Base-by-base conservation (phyloP, 2,329 filamentous ascomycete genomes). In the Peltaster fructicola region DNA sequence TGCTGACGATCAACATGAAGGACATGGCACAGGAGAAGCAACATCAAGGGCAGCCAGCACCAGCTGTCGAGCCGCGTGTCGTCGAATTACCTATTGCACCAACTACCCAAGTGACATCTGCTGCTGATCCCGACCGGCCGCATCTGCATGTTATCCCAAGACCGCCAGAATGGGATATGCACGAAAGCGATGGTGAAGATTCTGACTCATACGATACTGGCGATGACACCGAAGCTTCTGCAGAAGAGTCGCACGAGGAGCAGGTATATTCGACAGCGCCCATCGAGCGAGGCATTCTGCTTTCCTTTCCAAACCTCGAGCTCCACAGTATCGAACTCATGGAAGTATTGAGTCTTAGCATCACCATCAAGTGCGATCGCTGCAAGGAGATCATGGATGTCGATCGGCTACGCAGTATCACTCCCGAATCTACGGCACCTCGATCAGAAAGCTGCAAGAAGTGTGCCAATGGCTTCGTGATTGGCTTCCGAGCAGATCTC, bases 251-350 rank as follows among this genome's bases (percentile, higher is more conserved):
- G 10, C 41, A 47, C 4, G 51, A 56, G 14, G 31, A 32, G 10
- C 51, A 52, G 7, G 61, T 44, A 9, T 33, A 47, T 4, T 33
- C 48, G 5, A 45, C 52, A 3, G 51, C 53, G 14, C 54, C 55
- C 1, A 47, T 57, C 2, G 76, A 81, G 40, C 59, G 63, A 26
- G 79, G 79, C 13, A 75, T 79, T n/a, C 68, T 77, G 26, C 59
- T 90, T 6, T 80, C 73, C 0, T 81, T 88, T 38, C 80, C 81
- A 0, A 70, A 65, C 14, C 55, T 88, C 30, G 77, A 85, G 40
- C 63, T 90, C 2, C 65, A 80, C 43, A 68, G 73, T 17, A 73
- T 88, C 31, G 79, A 88, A 41, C 52, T 88, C 2, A 57, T 90
- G 6, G 70, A 84, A 37, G 51, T 85, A 2, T 56, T 63, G 1